Percentiles rank a stretch among this genome's conserved stretches.
phyloP scores from a whole-genome alignment of 805 yeast genomes.

The Grigorovia humatica region DNA sequence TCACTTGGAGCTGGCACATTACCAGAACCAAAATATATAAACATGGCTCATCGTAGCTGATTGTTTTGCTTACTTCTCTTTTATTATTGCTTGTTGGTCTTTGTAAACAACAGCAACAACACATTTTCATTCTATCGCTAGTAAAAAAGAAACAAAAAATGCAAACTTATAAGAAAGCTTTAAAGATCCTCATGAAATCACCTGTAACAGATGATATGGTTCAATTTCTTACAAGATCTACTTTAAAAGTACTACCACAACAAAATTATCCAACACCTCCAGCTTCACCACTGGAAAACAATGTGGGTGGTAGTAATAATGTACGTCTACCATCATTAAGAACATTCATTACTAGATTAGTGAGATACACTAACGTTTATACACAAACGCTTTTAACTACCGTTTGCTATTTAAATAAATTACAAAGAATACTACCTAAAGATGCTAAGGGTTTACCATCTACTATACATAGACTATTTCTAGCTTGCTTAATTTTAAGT shows the following conservation, averaged over 20 bases:
- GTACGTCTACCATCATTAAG: slow-evolving; percentile 48
- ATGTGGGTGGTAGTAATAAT: background rate
- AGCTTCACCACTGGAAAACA: slow-evolving; percentile 16
- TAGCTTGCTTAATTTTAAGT: slow-evolving; percentile 63
- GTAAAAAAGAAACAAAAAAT: slow-evolving; percentile 2
- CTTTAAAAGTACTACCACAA: slow-evolving; percentile 58
- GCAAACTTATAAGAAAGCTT: slow-evolving; percentile 39
- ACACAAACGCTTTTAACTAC: slow-evolving; percentile 71
- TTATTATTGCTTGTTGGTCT: background rate
- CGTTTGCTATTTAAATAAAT: slow-evolving; percentile 52
- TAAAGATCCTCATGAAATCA: slow-evolving; percentile 45
- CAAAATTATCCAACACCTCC: slow-evolving; percentile 28
- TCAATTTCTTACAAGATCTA: slow-evolving; percentile 53
- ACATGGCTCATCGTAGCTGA: background rate
- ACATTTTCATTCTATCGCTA: no score
- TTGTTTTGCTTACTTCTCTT: background rate
- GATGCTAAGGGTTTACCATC: slow-evolving; percentile 73
- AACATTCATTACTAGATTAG: slow-evolving; percentile 63
- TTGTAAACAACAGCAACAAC: background rate
- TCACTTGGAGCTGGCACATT: background rate
- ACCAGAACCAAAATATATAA: background rate
- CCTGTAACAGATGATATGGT: slow-evolving; percentile 71
- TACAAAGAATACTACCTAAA: slow-evolving; percentile 50
- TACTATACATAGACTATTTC: slow-evolving; percentile 66
- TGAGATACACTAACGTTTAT: slow-evolving; percentile 68